These are phyloP conservation scores for Tolypocladium inflatum DNA, from an alignment of 2,329 filamentous ascomycete species.

Conservation along the genomic window DNA sequence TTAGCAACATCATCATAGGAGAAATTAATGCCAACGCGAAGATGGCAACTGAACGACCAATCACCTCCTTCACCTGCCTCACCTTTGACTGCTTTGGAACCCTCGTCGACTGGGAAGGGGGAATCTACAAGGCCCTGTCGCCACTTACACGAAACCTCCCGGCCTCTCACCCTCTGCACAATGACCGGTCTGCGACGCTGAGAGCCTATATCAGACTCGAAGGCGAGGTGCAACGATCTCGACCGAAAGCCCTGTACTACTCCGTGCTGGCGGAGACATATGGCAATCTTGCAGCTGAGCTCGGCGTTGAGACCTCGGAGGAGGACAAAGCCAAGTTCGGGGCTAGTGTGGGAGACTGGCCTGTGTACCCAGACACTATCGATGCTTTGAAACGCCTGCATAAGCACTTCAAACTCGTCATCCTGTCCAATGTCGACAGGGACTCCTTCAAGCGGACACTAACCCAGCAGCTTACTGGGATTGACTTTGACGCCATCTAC, in stretches of 20 bases:
- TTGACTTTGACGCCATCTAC: constrained; percentile 51
- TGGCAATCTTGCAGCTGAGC: constrained; percentile 20
- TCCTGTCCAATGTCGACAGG: constrained; percentile 51
- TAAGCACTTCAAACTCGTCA: constrained; percentile 46
- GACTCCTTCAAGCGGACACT: constrained; percentile 16
- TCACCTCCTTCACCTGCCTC: constrained; percentile 31
- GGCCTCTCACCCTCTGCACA: constrained; percentile 22
- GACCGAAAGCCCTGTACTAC: constrained; percentile 29
- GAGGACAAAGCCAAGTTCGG: constrained; percentile 23
- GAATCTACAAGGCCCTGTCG: constrained; percentile 44
- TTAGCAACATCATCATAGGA: background rate
- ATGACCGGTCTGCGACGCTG: constrained; percentile 29
- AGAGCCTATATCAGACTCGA: constrained; percentile 39
- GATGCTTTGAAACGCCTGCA: constrained; percentile 39
- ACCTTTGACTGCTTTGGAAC: constrained; percentile 77
- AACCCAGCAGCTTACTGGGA: constrained; percentile 31
- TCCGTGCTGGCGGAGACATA: constrained; percentile 33
- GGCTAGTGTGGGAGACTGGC: constrained; percentile 40
- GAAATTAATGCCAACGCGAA: background rate
- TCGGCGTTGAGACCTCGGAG: constrained; percentile 19
- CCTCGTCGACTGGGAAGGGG: constrained; percentile 68
- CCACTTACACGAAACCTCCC: constrained; percentile 36
- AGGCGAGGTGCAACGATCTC: constrained; percentile 47
- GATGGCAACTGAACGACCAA: constrained; percentile 8
- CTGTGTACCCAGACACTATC: constrained; percentile 47